Percentiles rank a stretch among this genome's conserved stretches.
Conservation (phyloP, 495 filamentous ascomycete species). For the Penicillium paradoxum region DNA sequence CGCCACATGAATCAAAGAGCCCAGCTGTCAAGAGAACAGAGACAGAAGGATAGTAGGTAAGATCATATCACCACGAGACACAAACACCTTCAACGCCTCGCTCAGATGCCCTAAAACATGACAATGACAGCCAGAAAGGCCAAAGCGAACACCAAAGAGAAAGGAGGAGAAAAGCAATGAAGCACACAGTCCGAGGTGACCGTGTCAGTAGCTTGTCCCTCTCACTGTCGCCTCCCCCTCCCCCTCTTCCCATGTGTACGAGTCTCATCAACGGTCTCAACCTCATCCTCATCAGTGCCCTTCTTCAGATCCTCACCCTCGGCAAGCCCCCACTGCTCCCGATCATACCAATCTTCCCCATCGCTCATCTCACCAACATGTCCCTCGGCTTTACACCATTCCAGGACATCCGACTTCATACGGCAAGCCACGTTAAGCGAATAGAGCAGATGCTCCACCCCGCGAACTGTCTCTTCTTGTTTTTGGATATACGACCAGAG, state of each 20-base stretch:
- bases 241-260: constrained; percentile 69
- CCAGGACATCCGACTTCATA: constrained; percentile 70
- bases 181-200: not conserved
- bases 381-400: constrained; percentile 85
- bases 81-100: constrained; percentile 27
- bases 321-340: constrained; percentile 78
- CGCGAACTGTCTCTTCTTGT: constrained; percentile 89
- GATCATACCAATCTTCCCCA: constrained; percentile 94
- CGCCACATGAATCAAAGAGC: constrained; percentile 6
- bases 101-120: constrained; percentile 13
- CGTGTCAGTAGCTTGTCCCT: not conserved
- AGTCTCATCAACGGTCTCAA: constrained; percentile 64
- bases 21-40: not conserved
- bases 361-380: constrained; percentile 84
- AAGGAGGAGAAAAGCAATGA: not conserved
- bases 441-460: constrained; percentile 67
- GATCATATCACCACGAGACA: not conserved
- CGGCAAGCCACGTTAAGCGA: constrained; percentile 72
- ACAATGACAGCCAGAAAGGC: not conserved
- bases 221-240: constrained; percentile 35
- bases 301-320: constrained; percentile 75
- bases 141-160: not conserved
- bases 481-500: constrained; percentile 87
- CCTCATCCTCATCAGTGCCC: constrained; percentile 86
- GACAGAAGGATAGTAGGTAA: constrained; percentile 1